Evolutionary conservation across 2,329 filamentous ascomycete species (phyloP), one percentile per base, ranked within the genome.

Genomic region (Colletotrichum musae): DNA sequence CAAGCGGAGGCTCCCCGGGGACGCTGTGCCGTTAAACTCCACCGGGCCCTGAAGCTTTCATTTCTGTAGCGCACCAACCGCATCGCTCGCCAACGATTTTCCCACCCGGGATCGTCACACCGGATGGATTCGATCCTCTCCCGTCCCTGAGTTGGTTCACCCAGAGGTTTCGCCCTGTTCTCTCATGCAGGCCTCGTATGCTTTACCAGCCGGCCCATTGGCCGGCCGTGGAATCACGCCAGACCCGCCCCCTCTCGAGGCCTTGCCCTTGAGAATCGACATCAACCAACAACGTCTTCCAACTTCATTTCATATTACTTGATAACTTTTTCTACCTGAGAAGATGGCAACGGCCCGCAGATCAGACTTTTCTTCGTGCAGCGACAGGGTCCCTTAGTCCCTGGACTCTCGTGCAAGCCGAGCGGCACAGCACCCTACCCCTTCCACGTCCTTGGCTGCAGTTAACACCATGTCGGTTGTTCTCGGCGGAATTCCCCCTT

Each of bases 21-120:
- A 58, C 54, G 24, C 65, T 36, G 47, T 68, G 65, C 65, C 59
- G 52, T 45, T 10, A 18, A 53, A 48, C 47, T 50, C 52, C 47
- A 64, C 36, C 26, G 18, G 1, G 13, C 50, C 48, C 15, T 41
- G 26, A 7, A 41, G 13, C 36, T 26, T 36, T 15, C 13, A 28
- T 51, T 32, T 57, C 32, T 10, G 51, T 62, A 51, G 64, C 60
- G 60, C 52, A 58, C 47, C 47, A 68, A 53, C 53, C 18, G 41
- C 28, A n/a, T 28, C 21, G 32, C 64, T 41, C 61, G 36, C n/a
- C 6, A 39, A 36, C 21, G 18, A 24, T 26, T 16, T 18, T 41
- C 21, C 45, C 5, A 36, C 7, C 32, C 32, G 32, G 32, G 32
- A 36, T 36, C 32, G 32, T 36, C 32, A 36, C 32, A 6, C 32